Conservation (phyloP, 2,329 filamentous ascomycete species). For the Xylaria hypoxylon region DNA sequence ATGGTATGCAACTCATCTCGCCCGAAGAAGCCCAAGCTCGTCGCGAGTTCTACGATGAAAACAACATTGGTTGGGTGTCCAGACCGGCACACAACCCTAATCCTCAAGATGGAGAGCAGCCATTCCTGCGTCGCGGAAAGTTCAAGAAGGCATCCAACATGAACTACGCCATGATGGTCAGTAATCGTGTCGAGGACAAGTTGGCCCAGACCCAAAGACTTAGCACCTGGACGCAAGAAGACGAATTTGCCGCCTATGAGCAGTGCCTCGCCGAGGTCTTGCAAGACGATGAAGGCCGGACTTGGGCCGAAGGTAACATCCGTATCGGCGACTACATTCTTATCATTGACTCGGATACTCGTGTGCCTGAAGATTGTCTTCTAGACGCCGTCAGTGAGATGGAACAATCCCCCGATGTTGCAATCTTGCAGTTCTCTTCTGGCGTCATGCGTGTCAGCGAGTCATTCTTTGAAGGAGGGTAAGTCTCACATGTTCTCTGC, state of each 20-base stretch:
- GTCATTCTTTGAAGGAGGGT: conserved; percentile 73
- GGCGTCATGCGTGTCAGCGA: conserved; percentile 83
- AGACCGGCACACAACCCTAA: conserved; percentile 65
- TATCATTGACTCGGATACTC: conserved; percentile 82
- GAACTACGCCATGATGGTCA: conserved; percentile 77
- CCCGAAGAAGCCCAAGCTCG: conserved; percentile 61
- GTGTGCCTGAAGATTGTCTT: conserved; percentile 80
- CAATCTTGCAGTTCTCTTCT: conserved; percentile 81
- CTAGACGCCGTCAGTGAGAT: conserved; percentile 84
- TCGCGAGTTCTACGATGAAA: conserved; percentile 67
- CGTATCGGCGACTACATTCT: conserved; percentile 86
- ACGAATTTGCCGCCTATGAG: conserved; percentile 76
- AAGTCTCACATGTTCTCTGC: conserved; percentile 36
- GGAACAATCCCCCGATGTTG: conserved; percentile 82
- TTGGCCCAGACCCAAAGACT: conserved; percentile 67
- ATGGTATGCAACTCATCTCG: conserved; percentile 72
- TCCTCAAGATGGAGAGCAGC: conserved; percentile 60
- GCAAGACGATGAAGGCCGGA: conserved; percentile 71
- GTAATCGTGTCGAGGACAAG: conserved; percentile 77
- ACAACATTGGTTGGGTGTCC: conserved; percentile 68
- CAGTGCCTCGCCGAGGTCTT: conserved; percentile 73
- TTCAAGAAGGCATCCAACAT: conserved; percentile 80
- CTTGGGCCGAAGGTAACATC: conserved; percentile 87
- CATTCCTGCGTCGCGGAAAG: conserved; percentile 72
- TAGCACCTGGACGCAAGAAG: conserved; percentile 73